Evolutionary conservation across 192 early-diverging fungal species (phyloP).

Genomic region (Backusella morwellensis): DNA sequence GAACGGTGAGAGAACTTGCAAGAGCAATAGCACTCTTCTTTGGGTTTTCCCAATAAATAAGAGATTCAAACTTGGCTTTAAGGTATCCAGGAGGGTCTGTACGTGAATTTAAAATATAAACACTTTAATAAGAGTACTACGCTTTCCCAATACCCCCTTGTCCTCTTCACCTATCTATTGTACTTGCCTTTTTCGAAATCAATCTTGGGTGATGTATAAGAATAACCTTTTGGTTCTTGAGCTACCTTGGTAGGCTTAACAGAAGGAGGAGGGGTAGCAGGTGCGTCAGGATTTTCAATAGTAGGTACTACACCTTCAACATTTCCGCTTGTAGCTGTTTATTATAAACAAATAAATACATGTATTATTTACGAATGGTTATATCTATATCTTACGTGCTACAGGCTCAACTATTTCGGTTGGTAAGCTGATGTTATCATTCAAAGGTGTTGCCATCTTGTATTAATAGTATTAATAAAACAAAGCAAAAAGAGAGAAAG

Average conservation of each 20-base stretch:
- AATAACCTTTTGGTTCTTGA: neutral
- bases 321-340: neutral
- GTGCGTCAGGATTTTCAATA: neutral
- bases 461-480: neutral
- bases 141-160: neutral
- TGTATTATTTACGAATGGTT: neutral
- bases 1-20: conserved; percentile 7
- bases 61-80: conserved; percentile 19
- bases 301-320: neutral
- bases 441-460: neutral
- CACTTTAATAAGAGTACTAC: neutral
- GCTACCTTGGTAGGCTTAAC: neutral
- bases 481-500: neutral
- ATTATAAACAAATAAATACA: neutral
- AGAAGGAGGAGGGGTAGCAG: conserved; percentile 11
- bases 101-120: neutral
- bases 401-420: neutral
- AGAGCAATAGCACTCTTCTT: conserved; percentile 19
- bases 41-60: conserved; percentile 37
- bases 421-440: neutral
- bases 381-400: neutral
- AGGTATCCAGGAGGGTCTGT: conserved; percentile 25
- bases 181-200: conserved; percentile 23
- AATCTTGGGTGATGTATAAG: conserved; percentile 12
- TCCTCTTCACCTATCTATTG: neutral